Conservation (phyloP, 441 rosid genomes). For the Aleurites moluccanus region DNA sequence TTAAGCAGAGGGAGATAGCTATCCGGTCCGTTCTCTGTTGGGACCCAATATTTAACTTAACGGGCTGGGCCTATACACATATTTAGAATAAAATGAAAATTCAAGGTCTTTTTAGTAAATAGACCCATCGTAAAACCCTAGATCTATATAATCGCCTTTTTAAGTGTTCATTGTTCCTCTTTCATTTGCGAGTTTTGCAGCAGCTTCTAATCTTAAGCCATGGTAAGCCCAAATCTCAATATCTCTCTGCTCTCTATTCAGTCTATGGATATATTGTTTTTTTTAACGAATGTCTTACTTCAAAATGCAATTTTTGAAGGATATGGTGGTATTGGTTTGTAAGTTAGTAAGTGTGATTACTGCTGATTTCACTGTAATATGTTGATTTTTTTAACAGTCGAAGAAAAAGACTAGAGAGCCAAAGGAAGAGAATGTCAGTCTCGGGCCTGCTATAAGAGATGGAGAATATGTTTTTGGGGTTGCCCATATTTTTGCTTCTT, state of each 20-base stretch:
- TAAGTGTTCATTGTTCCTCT: neutral
- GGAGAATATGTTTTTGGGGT: constrained; percentile 78
- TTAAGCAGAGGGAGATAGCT: too few species aligned
- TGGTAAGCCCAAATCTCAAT: constrained; percentile 15
- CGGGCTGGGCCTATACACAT: neutral
- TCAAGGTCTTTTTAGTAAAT: constrained; percentile 16
- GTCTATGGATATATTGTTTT: neutral
- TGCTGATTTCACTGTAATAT: neutral
- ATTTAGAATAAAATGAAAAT: neutral
- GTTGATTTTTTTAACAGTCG: constrained; percentile 35
- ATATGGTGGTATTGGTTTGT: too few species aligned
- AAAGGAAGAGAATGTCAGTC: constrained; percentile 71
- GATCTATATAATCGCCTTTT: neutral
- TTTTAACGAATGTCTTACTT: too few species aligned
- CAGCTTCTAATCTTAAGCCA: constrained; percentile 3
- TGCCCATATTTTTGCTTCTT: constrained; percentile 77
- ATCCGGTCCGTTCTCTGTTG: too few species aligned
- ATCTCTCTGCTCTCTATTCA: neutral
- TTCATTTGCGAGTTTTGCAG: neutral
- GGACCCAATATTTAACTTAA: too few species aligned
- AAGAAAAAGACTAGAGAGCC: constrained; percentile 67
- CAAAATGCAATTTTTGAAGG: too few species aligned
- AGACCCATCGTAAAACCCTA: constrained; percentile 22
- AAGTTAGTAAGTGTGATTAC: neutral
- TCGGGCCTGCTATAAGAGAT: constrained; percentile 62